phyloP scores from a whole-genome alignment of 2,329 filamentous ascomycete species.

The Camillea tinctor region DNA sequence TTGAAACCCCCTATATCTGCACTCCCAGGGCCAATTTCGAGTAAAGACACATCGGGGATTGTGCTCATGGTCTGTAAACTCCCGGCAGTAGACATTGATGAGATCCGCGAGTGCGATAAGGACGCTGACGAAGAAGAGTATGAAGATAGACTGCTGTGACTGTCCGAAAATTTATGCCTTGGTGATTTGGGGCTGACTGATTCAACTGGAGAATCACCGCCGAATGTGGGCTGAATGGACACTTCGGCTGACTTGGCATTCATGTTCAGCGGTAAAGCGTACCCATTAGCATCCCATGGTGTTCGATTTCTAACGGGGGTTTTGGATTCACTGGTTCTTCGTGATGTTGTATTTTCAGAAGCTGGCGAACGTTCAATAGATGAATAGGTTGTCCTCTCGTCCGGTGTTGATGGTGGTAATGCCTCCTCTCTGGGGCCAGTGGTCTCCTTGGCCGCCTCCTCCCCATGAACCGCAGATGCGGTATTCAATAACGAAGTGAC shows the following conservation, averaged over 20 bases:
- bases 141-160: conserved; percentile 52
- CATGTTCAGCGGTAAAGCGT: conserved; percentile 43
- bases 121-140: conserved; percentile 47
- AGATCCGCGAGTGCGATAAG: conserved; percentile 50
- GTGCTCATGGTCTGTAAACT: conserved; percentile 37
- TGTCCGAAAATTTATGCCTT: conserved; percentile 48
- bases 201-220: conserved; percentile 25
- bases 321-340: conserved; percentile 30
- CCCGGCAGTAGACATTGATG: conserved; percentile 52
- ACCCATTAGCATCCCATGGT: conserved; percentile 53
- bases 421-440: conserved; percentile 18
- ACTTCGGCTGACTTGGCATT: conserved; percentile 36
- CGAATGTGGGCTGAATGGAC: conserved; percentile 20
- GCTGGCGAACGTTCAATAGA: conserved; percentile 31
- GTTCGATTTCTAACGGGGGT: conserved; percentile 38
- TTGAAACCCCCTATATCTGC: conserved; percentile 5
- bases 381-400: conserved; percentile 21
- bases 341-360: conserved; percentile 20
- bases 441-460: conserved; percentile 14
- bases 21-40: conserved; percentile 31
- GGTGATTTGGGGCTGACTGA: conserved; percentile 35
- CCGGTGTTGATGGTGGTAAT: conserved; percentile 25
- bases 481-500: conserved; percentile 42
- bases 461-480: conserved; percentile 26
- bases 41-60: conserved; percentile 37